Percentiles rank a stretch among this genome's conserved stretches.
phyloP scores from a whole-genome alignment of 2,329 filamentous ascomycete species.

The Tympanopsis confertula region DNA sequence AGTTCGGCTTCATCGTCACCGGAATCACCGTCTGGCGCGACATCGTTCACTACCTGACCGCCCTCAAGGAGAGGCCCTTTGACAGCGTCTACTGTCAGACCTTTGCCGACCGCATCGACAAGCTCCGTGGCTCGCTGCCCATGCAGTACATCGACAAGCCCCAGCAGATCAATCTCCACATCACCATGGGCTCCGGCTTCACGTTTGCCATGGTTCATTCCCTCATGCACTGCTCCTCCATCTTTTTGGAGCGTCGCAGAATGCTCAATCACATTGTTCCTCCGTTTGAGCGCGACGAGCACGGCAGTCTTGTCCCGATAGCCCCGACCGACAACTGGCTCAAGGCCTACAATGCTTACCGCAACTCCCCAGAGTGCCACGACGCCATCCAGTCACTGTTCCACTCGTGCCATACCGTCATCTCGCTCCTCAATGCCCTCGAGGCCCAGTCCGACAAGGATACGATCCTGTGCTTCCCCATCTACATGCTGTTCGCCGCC shows the following conservation, averaged over 20 bases:
- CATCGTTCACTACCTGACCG: constrained; percentile 49
- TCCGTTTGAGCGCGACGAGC: constrained; percentile 30
- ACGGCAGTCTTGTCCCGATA: too few species aligned
- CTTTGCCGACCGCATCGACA: constrained; percentile 41
- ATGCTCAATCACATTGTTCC: constrained; percentile 45
- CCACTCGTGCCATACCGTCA: constrained; percentile 45
- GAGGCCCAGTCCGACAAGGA: constrained; percentile 46
- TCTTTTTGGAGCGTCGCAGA: constrained; percentile 47
- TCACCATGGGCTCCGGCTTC: constrained; percentile 52
- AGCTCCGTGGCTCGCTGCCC: constrained; percentile 39
- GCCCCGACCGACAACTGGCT: too few species aligned
- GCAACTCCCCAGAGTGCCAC: constrained; percentile 33
- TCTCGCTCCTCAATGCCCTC: constrained; percentile 40
- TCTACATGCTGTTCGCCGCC: constrained; percentile 52
- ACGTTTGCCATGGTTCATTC: constrained; percentile 53
- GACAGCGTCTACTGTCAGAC: constrained; percentile 38
- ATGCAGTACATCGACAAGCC: constrained; percentile 51
- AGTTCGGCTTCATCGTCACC: constrained; percentile 50
- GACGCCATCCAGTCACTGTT: constrained; percentile 44
- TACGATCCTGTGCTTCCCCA: constrained; percentile 45
- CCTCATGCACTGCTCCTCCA: constrained; percentile 45
- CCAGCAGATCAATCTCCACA: constrained; percentile 48
- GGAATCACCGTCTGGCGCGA: constrained; percentile 51
- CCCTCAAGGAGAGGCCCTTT: constrained; percentile 35
- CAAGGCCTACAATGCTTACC: constrained; percentile 34